phyloP scores from a whole-genome alignment of 148 eudicot species.

The Rhododendron vialii region DNA sequence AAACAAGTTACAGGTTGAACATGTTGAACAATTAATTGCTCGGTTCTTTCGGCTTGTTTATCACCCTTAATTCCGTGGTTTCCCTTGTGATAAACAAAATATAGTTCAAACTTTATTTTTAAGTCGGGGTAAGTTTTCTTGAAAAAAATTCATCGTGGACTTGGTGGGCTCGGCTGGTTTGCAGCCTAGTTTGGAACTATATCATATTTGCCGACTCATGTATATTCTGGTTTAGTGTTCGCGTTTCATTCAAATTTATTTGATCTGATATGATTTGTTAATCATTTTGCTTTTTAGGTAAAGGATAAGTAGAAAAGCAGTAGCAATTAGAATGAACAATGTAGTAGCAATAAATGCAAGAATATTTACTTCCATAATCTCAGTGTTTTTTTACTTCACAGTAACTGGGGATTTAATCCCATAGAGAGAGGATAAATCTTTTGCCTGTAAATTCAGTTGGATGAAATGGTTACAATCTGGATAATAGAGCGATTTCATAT shows the following conservation, averaged over 20 bases:
- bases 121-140: neutral
- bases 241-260: no score
- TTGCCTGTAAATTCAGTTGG: no score
- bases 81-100: neutral
- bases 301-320: no score
- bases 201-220: neutral
- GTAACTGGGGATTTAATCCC: no score
- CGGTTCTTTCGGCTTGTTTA: neutral
- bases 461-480: no score
- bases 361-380: neutral
- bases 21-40: neutral
- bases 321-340: neutral
- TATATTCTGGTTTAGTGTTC: neutral
- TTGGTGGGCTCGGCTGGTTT: neutral
- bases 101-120: neutral
- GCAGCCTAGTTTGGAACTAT: neutral
- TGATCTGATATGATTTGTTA: no score
- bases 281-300: no score
- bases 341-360: neutral
- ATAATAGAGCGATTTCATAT: no score
- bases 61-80: neutral
- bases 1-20: no score
- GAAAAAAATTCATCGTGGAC: neutral
- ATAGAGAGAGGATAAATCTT: no score
- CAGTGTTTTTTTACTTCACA: neutral